A percentile compares a stretch with the other conserved stretches of the same genome.
These are phyloP conservation scores for Zarea fungicola DNA, from an alignment of 2,329 filamentous ascomycete genomes.

Conservation along the genomic window DNA sequence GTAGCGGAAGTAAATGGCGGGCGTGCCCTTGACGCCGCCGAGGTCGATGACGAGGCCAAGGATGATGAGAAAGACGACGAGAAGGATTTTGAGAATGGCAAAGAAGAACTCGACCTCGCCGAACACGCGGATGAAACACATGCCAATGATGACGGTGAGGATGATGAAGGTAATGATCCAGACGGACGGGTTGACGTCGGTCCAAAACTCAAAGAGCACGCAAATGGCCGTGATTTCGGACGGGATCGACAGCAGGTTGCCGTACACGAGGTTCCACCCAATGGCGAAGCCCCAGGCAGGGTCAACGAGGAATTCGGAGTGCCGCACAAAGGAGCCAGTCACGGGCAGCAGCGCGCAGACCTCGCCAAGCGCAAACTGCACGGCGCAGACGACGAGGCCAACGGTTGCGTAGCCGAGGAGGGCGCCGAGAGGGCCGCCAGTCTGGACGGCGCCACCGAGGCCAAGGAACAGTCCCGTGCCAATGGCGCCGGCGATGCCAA, in stretches of 20 bases:
- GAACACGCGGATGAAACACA: constrained; percentile 53
- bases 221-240: constrained; percentile 59
- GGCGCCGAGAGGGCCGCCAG: constrained; percentile 43
- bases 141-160: constrained; percentile 50
- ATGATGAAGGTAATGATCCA: constrained; percentile 47
- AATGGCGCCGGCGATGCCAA: constrained; percentile 57
- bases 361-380: constrained; percentile 56
- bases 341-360: constrained; percentile 55
- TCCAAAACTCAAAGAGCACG: constrained; percentile 60
- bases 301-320: constrained; percentile 56
- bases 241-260: constrained; percentile 48
- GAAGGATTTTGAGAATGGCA: constrained; percentile 50
- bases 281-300: constrained; percentile 53
- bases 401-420: constrained; percentile 51
- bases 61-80: constrained; percentile 58
- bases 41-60: constrained; percentile 58
- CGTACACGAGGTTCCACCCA: constrained; percentile 52
- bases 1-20: constrained; percentile 60
- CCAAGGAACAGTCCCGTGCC: constrained; percentile 58
- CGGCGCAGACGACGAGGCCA: constrained; percentile 51
- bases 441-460: constrained; percentile 48
- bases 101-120: constrained; percentile 55
- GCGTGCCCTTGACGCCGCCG: constrained; percentile 53
- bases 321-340: constrained; percentile 58
- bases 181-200: constrained; percentile 47